Percentiles rank a stretch among this genome's conserved stretches.
Conservation (phyloP, 2,329 filamentous ascomycete species). For the Torrubiella hemipterigena region DNA sequence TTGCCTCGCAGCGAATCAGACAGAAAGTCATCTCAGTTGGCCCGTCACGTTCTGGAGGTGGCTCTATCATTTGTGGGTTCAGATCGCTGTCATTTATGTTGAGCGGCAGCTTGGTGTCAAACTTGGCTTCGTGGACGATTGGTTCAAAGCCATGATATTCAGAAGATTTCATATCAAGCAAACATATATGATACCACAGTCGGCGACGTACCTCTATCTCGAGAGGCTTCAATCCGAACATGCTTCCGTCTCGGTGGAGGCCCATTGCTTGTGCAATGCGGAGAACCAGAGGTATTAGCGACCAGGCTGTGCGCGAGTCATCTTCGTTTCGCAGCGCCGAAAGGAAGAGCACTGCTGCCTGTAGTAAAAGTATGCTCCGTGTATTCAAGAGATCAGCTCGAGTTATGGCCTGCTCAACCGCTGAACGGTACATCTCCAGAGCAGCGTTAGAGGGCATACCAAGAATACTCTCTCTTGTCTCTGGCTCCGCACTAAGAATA, state of each 20-base stretch:
- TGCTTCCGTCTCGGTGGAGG: conserved; percentile 1
- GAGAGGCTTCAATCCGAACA: not conserved
- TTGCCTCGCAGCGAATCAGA: conserved; percentile 8
- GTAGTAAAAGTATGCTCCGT: not conserved
- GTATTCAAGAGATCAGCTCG: not conserved
- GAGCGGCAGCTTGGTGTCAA: conserved; percentile 2
- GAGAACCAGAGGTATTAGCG: not conserved
- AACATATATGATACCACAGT: not conserved
- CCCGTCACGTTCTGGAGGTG: conserved; percentile 1
- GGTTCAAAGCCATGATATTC: conserved; percentile 1
- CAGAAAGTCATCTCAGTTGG: conserved; percentile 9
- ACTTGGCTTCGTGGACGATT: not conserved
- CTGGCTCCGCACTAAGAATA: conserved; percentile 2
- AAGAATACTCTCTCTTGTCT: not conserved
- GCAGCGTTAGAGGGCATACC: not conserved
- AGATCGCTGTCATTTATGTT: conserved; percentile 3
- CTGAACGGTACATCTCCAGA: not conserved
- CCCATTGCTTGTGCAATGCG: conserved; percentile 2
- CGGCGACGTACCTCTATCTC: not conserved
- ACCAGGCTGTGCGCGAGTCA: conserved; percentile 1
- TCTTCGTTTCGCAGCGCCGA: conserved; percentile 1
- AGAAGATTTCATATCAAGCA: not conserved
- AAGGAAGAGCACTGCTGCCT: not conserved
- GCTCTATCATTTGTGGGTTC: not conserved
- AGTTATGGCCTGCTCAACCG: not conserved